Conservation (phyloP, 2,329 filamentous ascomycete genomes). For the Sporothrix brasiliensis region DNA sequence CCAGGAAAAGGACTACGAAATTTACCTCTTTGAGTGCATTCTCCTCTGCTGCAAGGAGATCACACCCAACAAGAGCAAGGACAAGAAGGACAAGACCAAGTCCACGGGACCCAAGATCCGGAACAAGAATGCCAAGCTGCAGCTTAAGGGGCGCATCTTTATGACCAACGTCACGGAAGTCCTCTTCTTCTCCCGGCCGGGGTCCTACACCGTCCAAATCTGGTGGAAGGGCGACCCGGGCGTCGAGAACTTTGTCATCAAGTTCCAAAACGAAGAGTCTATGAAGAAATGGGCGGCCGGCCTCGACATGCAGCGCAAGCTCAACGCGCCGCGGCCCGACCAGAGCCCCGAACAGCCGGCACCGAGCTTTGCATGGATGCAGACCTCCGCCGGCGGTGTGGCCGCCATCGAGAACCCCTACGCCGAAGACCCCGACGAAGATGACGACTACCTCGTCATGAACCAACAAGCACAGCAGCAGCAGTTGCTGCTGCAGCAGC, state of each 20-base stretch:
- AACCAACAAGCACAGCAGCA: constrained; percentile 44
- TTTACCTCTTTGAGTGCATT: constrained; percentile 95
- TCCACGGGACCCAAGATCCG: constrained; percentile 59
- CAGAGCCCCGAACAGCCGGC: constrained; percentile 55
- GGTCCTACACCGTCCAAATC: constrained; percentile 92
- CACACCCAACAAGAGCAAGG: constrained; percentile 78
- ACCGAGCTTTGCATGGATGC: constrained; percentile 81
- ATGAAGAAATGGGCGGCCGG: constrained; percentile 91
- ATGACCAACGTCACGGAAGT: constrained; percentile 99
- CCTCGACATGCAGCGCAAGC: constrained; percentile 75
- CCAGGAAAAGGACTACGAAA: constrained; percentile 95
- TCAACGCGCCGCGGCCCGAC: constrained; percentile 55
- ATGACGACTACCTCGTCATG: constrained; percentile 57
- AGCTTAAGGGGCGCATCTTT: constrained; percentile 95
- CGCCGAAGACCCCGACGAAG: constrained; percentile 63
- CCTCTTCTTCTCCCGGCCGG: constrained; percentile 78
- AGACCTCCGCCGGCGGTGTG: constrained; percentile 56
- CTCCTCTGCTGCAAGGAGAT: constrained; percentile 96
- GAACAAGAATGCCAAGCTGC: constrained; percentile 76
- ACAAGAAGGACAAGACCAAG: constrained; percentile 69
- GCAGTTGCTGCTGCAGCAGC: constrained; percentile 45
- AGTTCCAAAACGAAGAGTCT: constrained; percentile 85
- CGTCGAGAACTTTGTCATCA: constrained; percentile 94
- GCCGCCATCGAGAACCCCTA: constrained; percentile 79
- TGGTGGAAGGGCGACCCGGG: constrained; percentile 98